phyloP scores from a whole-genome alignment of 805 yeast species.

The Starmerella cellae region DNA sequence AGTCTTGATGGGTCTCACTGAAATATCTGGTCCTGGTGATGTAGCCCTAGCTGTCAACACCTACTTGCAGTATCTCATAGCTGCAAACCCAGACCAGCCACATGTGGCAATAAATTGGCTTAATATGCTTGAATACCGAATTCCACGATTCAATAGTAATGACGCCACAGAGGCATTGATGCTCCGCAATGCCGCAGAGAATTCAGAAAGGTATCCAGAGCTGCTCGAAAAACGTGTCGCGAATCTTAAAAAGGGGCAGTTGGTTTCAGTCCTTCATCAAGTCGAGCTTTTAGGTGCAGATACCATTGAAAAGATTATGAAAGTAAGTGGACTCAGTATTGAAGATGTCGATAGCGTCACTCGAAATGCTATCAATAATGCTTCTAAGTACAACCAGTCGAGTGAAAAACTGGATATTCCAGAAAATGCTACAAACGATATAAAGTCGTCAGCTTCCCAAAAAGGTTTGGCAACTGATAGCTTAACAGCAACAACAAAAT shows the following conservation, averaged over 20 bases:
- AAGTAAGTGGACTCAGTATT: conserved; percentile 20
- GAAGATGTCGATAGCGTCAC: conserved; percentile 8
- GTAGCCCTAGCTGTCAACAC: conserved; percentile 58
- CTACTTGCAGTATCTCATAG: conserved; percentile 37
- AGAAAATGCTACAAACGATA: background rate
- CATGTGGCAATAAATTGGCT: conserved; percentile 36
- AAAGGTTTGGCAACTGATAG: background rate
- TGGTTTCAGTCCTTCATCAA: conserved; percentile 30
- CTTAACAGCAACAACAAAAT: background rate
- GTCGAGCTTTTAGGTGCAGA: conserved; percentile 43
- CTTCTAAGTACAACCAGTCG: background rate
- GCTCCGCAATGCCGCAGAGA: conserved; percentile 33
- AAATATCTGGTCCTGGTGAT: conserved; percentile 33
- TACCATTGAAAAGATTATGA: conserved; percentile 28
- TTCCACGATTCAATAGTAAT: conserved; percentile 33
- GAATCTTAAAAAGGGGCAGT: conserved; percentile 19
- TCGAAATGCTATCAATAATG: conserved; percentile 1
- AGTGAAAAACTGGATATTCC: background rate
- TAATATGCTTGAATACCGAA: conserved; percentile 24
- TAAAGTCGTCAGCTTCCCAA: background rate
- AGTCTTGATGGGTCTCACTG: conserved; percentile 49
- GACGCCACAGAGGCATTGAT: conserved; percentile 50
- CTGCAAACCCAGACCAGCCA: conserved; percentile 31
- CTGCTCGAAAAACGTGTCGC: conserved; percentile 19
- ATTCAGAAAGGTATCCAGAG: conserved; percentile 11